These are phyloP conservation scores for Exophiala dermatitidis DNA, from an alignment of 2,329 filamentous ascomycete genomes.

Conservation along the genomic window DNA sequence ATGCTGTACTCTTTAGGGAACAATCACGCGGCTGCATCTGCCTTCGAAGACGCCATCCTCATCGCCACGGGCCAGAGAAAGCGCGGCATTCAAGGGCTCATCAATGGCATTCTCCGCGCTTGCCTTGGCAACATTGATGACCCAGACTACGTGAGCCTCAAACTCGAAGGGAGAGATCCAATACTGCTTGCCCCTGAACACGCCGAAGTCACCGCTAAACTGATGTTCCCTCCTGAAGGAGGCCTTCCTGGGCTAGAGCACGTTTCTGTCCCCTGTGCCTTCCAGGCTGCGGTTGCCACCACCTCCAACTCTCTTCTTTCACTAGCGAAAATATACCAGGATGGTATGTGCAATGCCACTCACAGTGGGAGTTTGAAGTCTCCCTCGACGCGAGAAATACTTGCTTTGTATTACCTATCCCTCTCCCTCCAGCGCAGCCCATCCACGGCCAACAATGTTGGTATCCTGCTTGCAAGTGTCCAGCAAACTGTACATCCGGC, in stretches of 20 bases:
- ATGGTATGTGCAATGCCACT: slow-evolving; percentile 62
- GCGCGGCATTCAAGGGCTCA: slow-evolving; percentile 67
- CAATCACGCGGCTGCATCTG: slow-evolving; percentile 68
- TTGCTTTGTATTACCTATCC: slow-evolving; percentile 91
- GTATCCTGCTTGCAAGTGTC: slow-evolving; percentile 89
- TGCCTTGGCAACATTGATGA: slow-evolving; percentile 27
- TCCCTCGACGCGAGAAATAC: slow-evolving; percentile 79
- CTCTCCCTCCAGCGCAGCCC: slow-evolving; percentile 90
- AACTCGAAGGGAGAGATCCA: slow-evolving; percentile 46
- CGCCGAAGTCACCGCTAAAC: slow-evolving; percentile 71
- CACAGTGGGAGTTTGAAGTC: slow-evolving; percentile 53
- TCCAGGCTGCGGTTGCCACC: slow-evolving; percentile 76
- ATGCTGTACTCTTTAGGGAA: slow-evolving; percentile 90
- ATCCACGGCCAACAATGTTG: slow-evolving; percentile 96
- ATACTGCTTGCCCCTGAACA: slow-evolving; percentile 75
- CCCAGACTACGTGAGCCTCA: slow-evolving; percentile 29
- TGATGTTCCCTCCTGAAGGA: slow-evolving; percentile 71
- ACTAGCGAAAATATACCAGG: slow-evolving; percentile 94
- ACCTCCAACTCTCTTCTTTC: slow-evolving; percentile 94
- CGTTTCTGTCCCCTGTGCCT: slow-evolving; percentile 62
- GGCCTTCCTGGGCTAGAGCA: slow-evolving; percentile 72
- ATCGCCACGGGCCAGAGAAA: slow-evolving; percentile 71
- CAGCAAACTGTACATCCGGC: slow-evolving; percentile 56
- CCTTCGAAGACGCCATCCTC: slow-evolving; percentile 90
- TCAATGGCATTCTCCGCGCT: slow-evolving; percentile 66